Base-by-base conservation (phyloP, 345 rosid species). In the Aethionema arabicum region DNA sequence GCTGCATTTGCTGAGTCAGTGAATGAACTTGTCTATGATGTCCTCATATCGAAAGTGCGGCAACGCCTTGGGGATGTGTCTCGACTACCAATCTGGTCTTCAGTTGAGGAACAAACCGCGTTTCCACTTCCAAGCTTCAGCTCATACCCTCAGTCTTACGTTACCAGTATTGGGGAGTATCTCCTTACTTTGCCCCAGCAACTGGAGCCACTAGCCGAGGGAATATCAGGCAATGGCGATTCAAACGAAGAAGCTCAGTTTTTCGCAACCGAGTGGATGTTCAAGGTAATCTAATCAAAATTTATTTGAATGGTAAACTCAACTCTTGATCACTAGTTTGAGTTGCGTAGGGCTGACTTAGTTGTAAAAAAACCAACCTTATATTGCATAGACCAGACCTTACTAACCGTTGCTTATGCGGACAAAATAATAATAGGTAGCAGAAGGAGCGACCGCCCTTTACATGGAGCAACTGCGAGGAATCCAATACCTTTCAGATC, bases 221-320 rank as follows among this genome's bases (percentile, higher is more conserved):
- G 97, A 56, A 87, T 93, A 67, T 82, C 97, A 43, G 78, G 61
- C 67, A 81, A 69, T 56, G 81, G 77, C 27, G 96, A 93, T 49
- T 66, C 81, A 52, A 82, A 76, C 83, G 97, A 93, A 7, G 99
- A 90, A 37, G 95, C 92, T 9, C 99, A 90, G 61, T 83, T 87
- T 71, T 90, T 87, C 52, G 96, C 99, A 59, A 83, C 99, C 6
- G 99, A 93, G 76, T 93, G 99, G 99, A 93, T 93, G 97, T 90
- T 93, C 80, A 93, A 90, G 90, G 98, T 92, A 79, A 73, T 52
- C 27, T 21, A 21, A 21, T 21, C 27, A 21, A 21, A 21, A 21
- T 21, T 21, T 21, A 21, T 21, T 21, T 21, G 27, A 21, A 21
- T 21, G 27, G 27, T 21, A 21, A 21, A 21, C 27, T 21, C 27